Conservation (phyloP, 2,329 filamentous ascomycete genomes). For the Microdochium bolleyi region DNA sequence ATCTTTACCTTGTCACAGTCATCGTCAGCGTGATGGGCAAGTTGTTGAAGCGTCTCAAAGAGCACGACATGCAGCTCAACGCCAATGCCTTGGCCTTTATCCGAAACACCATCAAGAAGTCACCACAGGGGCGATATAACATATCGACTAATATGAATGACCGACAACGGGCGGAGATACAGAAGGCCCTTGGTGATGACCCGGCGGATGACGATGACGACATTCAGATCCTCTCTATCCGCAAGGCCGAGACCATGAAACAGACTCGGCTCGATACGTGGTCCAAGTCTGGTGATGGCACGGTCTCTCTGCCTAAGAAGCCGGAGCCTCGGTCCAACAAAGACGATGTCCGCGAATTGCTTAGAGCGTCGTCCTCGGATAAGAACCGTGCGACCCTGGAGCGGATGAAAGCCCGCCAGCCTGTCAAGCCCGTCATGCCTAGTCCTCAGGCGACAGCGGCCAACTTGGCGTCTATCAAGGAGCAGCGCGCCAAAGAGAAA, state of each 20-base stretch:
- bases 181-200: constrained; percentile 53
- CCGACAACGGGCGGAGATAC: constrained; percentile 77
- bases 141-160: constrained; percentile 73
- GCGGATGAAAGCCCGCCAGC: constrained; percentile 30
- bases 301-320: constrained; percentile 12
- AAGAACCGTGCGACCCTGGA: constrained; percentile 36
- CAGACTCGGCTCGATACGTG: constrained; percentile 55
- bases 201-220: constrained; percentile 39
- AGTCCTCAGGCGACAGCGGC: constrained; percentile 24
- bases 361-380: constrained; percentile 33
- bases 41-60: constrained; percentile 72
- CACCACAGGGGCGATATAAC: constrained; percentile 43
- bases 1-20: constrained; percentile 75
- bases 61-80: constrained; percentile 66
- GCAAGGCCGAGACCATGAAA: constrained; percentile 34
- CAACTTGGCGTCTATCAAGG: constrained; percentile 53
- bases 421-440: constrained; percentile 10
- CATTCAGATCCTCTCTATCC: constrained; percentile 37
- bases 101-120: constrained; percentile 57
- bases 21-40: constrained; percentile 79
- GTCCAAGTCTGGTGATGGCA: constrained; percentile 42
- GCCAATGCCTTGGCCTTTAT: constrained; percentile 52
- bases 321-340: constrained; percentile 27
- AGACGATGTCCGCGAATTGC: constrained; percentile 38
- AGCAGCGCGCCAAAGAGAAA: constrained; percentile 66